These are phyloP conservation scores for Cornus kousa DNA, from an alignment of 148 eudicot genomes.

Conservation along the genomic window DNA sequence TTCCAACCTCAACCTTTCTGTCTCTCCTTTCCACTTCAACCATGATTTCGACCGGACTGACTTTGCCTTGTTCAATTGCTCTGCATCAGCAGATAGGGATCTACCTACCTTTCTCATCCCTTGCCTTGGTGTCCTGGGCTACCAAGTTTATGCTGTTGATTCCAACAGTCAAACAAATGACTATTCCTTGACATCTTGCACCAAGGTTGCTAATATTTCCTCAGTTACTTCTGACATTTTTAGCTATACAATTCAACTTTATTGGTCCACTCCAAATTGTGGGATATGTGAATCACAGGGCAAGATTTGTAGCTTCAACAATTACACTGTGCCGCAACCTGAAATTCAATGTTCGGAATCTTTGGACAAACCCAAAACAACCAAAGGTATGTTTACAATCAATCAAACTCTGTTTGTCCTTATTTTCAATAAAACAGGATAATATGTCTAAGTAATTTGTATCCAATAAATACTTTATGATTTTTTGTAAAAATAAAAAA, in stretches of 20 bases:
- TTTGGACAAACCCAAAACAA: background rate
- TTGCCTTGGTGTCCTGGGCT: conserved; percentile 5
- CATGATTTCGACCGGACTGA: background rate
- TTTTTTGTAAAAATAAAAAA: too few relatives aligned
- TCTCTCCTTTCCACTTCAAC: background rate
- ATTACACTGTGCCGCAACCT: background rate
- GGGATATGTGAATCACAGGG: conserved; percentile 16
- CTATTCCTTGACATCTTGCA: background rate
- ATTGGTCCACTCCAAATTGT: conserved; percentile 19
- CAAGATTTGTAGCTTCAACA: conserved; percentile 12
- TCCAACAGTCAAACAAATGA: background rate
- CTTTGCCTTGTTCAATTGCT: conserved; percentile 7
- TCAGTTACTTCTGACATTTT: background rate
- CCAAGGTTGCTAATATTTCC: conserved; percentile 10
- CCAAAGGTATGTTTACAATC: background rate
- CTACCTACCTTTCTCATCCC: background rate
- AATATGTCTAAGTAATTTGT: too few relatives aligned
- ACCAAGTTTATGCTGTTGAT: background rate
- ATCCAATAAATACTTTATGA: too few relatives aligned
- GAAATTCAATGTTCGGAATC: conserved; percentile 20
- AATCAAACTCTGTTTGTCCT: too few relatives aligned
- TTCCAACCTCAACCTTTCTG: background rate
- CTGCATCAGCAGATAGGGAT: background rate
- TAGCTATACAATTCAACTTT: background rate
- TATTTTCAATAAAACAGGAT: too few relatives aligned